Evolutionary conservation across 768 basidiomycete species (phyloP), one percentile per base, ranked within the genome.

Genomic region (Cantharellus anzutake): DNA sequence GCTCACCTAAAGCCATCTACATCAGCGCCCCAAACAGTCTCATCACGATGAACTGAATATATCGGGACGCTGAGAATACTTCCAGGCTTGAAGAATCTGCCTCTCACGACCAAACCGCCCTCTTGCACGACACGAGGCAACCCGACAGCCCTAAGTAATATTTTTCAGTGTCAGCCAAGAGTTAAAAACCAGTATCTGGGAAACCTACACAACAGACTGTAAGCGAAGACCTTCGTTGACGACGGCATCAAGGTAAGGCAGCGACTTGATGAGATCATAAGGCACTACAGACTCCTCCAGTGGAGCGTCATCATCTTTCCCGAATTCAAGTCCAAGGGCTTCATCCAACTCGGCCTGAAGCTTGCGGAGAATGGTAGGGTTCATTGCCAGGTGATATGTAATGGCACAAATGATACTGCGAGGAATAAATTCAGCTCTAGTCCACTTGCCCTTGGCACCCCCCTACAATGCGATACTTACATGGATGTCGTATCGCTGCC

Each of bases 401-500:
- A 93, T 90, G 5, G 89, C 90, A 65, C 87, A 91, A 3, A 86
- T 86, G 16, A 88, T 90, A 73, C 87, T 90, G 41, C 20, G 11
- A 20, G 44, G 44, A 7, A 20, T 20, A 20, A 48, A 7, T 16
- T 48, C 44, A 48, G 20, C 20, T n/a, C n/a, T n/a, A n/a, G n/a
- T n/a, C n/a, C n/a, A n/a, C n/a, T n/a, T n/a, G n/a, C n/a, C n/a
- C n/a, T n/a, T n/a, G n/a, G n/a, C n/a, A n/a, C n/a, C n/a, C n/a
- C n/a, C n/a, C n/a, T n/a, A n/a, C n/a, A n/a, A n/a, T n/a, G n/a
- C n/a, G 44, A 50, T 35, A 60, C 82, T 62, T 64, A 88, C 86
- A 94, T 96, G 51, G 90, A 91, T 0, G 92, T 94, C 1, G 91
- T 94, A 66, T 96, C 91, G 3, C 84, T 86, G 1, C 90, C 90